Base-by-base conservation (phyloP, 768 basidiomycete genomes). In the Xanthoconium purpureum region DNA sequence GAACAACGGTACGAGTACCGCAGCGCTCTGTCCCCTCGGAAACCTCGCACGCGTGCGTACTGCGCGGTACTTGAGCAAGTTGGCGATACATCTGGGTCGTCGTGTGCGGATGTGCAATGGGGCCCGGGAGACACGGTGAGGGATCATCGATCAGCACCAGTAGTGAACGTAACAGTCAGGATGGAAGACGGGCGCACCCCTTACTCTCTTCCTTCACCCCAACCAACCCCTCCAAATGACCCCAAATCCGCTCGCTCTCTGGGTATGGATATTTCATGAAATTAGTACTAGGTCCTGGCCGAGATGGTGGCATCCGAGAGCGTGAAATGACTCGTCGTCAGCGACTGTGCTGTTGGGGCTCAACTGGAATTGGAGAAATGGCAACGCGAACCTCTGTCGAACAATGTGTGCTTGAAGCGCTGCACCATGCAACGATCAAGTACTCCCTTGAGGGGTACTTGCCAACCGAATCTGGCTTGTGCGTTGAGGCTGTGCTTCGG, bases 1-100 rank as follows among this genome's bases (percentile, higher is more conserved):
- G 57, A 96, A 96, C 47, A 96, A 65, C 12, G 91, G 89, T 1
- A 94, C 87, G 11, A 94, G 79, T 1, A 94, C 91, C 0, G 89
- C 89, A 0, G 91, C 88, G 50, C 81, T 78, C 48, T 80, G 73
- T 8, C 82, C 78, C 13, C 83, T 77, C 0, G 89, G 89, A 49
- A 81, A 74, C 24, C 52, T 70, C 63, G 58, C 81, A 53, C 54
- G 62, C 64, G 37, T 73, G 9, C 36, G 62, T 14, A 45, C 60
- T 39, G 64, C 67, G 50, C 57, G 73, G 40, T 73, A 68, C 14
- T 40, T 6, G n/a, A 66, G 60, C 33, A 72, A 49, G 50, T 66
- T 70, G 33, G 54, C 36, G 43, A 71, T 60, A 28, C 71, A 71
- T 24, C 69, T 40, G 37, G 9, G 33, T 35, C 33, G 33, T 35